Base-by-base conservation (phyloP, 75 land plant species). In the Cunninghamia lanceolata region DNA sequence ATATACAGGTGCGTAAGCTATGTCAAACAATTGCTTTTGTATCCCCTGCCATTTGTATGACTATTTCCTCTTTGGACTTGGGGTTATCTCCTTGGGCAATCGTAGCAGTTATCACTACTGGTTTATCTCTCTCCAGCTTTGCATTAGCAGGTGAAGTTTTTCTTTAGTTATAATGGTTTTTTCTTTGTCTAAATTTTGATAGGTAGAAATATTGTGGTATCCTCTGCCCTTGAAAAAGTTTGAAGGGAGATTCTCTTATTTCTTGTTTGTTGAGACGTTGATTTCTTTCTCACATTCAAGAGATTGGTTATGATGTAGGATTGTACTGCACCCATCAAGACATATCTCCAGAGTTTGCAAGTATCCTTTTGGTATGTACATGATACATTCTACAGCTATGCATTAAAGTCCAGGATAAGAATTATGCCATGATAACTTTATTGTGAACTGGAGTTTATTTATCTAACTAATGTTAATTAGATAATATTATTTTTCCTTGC, bases 271-370 rank as follows among this genome's bases (percentile, higher is more conserved):
- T 28, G 47, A 80, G 28, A n/a, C 46, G n/a, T 80, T 28, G 45
- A 80, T 43, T 45, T 80, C 82, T 80, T n/a, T 80, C 52, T 80
- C 30, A 80, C 8, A 80, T 80, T 45, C 15, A 45, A 42, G 42
- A 45, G 45, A 38, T 43, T 9, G 38, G 82, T 43, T 80, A 43
- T 80, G 15, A 43, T 85, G 40, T 92, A 98, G 99, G 99, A 82
- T 93, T 98, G 35, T 98, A 98, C 82, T 98, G 99, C 85, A 98
- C 99, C 28, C 99, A 98, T 86, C 99, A 98, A 86, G 99, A 98
- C 83, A 98, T 98, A 14, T 98, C 99, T 80, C 97, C 93, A 45
- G 96, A 95, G 88, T 98, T 96, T 91, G 97, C 99, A 73, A 91
- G 99, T 86, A 90, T 98, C 54, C 99, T 98, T 86, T 87, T 96